Evolutionary conservation across 2,329 filamentous ascomycete genomes (phyloP).

Genomic region (Penicillium sp.): DNA sequence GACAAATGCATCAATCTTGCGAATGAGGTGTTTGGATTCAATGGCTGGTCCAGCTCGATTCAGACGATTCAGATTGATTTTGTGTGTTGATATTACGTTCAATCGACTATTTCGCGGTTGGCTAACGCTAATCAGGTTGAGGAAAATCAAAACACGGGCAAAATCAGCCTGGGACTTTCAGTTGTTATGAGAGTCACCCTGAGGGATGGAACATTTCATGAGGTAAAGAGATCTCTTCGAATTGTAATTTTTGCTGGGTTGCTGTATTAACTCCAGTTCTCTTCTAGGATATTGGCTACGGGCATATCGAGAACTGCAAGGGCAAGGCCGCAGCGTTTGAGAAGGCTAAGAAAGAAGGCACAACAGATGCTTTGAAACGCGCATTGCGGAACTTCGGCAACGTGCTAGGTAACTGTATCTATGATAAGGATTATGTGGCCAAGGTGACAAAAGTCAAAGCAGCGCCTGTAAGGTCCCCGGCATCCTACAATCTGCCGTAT

Average conservation of each 20-base stretch:
- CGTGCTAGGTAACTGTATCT: conserved; percentile 95
- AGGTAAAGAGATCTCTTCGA: conserved; percentile 47
- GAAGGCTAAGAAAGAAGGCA: conserved; percentile 97
- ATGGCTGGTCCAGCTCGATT: conserved; percentile 96
- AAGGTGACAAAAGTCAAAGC: conserved; percentile 90
- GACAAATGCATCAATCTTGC: conserved; percentile 95
- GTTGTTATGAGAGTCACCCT: conserved; percentile 89
- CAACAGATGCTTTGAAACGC: conserved; percentile 89
- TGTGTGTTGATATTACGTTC: conserved; percentile 44
- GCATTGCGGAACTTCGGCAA: conserved; percentile 91
- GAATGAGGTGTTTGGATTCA: conserved; percentile 95
- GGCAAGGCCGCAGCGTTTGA: conserved; percentile 95
- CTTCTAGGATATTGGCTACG: conserved; percentile 80
- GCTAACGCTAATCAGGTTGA: conserved; percentile 57
- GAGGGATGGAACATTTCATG: conserved; percentile 91
- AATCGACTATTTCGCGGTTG: neutral
- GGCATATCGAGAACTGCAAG: conserved; percentile 92
- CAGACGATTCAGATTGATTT: conserved; percentile 94
- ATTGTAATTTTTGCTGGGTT: neutral
- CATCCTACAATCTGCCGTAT: neutral
- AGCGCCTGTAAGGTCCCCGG: conserved; percentile 51
- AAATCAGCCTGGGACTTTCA: conserved; percentile 79
- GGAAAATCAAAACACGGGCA: conserved; percentile 72
- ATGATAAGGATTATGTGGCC: conserved; percentile 89
- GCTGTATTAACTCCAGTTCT: neutral